Evolutionary conservation across 345 rosid genomes (phyloP).

Genomic region (Eucalyptus lansdowneana): DNA sequence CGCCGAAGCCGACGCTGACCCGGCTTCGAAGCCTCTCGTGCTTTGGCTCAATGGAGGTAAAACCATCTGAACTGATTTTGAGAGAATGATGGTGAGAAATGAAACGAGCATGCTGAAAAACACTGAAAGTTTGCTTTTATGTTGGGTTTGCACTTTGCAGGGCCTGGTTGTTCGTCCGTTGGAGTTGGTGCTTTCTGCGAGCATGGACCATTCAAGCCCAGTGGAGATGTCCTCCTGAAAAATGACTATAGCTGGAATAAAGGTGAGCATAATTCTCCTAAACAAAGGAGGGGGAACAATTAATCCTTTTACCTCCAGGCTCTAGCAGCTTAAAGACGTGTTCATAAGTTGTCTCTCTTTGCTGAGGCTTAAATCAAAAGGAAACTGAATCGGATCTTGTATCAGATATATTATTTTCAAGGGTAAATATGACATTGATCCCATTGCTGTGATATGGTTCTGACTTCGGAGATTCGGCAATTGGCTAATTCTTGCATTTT

Average conservation of each 20-base stretch:
- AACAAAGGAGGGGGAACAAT: background rate
- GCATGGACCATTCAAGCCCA: constrained; percentile 33
- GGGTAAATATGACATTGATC: background rate
- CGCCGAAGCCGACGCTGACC: constrained; percentile 21
- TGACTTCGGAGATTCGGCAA: background rate
- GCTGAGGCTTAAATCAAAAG: background rate
- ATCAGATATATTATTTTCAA: background rate
- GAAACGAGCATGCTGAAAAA: background rate
- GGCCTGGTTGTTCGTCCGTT: constrained; percentile 37
- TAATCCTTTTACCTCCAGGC: background rate
- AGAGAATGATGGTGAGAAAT: background rate
- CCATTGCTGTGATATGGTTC: background rate
- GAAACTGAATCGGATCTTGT: background rate
- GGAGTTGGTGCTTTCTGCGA: constrained; percentile 33
- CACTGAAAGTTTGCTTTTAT: background rate
- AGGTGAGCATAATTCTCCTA: background rate
- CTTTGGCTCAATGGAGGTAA: constrained; percentile 44
- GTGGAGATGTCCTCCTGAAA: constrained; percentile 1
- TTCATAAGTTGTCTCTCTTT: background rate
- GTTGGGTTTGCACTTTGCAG: background rate
- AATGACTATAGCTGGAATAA: constrained; percentile 31
- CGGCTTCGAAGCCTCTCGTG: constrained; percentile 33
- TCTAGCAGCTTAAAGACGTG: background rate
- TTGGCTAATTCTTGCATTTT: background rate
- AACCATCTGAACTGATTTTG: background rate